Evolutionary conservation across 2,329 filamentous ascomycete species (phyloP), one percentile per base, ranked within the genome.

Genomic region (Penicillium glabrum): DNA sequence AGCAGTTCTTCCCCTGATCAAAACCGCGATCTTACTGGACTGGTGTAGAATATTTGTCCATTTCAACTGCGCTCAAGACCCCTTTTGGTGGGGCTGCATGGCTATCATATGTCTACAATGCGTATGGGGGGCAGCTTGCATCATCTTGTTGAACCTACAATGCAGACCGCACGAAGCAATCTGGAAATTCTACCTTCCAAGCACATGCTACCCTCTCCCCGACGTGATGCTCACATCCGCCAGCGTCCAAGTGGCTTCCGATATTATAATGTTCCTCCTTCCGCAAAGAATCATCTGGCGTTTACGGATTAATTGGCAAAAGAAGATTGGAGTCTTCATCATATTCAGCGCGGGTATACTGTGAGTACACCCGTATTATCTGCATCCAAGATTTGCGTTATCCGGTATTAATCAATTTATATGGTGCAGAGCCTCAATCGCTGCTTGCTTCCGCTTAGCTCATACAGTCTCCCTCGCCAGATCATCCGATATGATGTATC

Each of bases 11-110:
- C 72, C 74, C 0, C 65, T 77, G 6, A 58, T 79, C 51, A 80
- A 79, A 54, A 67, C 67, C 2, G 73, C 74, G 13, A 78, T 80
- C 46, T 66, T 80, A 13, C 46, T 77, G 9, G 76, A 80, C 53
- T 81, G 79, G 78, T 67, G 65, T n/a, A 67, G 71, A 7, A 59
- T 77, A 5, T 75, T 79, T 45, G 70, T 72, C 6, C 64, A 70
- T 1, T 43, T 52, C 10, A 51, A 66, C 24, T 53, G 63, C 21
- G 65, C 62, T 8, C 63, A 63, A 16, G 72, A 57, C 31, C 21
- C 56, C 6, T 76, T 77, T 53, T 78, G 72, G 69, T 75, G 69
- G 70, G 70, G 65, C 1, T 75, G 68, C 57, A 56, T 69, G 45
- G 11, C 55, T 9, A 57, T 77, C 11, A 69, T 68, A 14, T 56